Evolutionary conservation across 148 eudicot genomes (phyloP), one percentile per base, ranked within the genome.

Genomic region (Arbutus unedo): DNA sequence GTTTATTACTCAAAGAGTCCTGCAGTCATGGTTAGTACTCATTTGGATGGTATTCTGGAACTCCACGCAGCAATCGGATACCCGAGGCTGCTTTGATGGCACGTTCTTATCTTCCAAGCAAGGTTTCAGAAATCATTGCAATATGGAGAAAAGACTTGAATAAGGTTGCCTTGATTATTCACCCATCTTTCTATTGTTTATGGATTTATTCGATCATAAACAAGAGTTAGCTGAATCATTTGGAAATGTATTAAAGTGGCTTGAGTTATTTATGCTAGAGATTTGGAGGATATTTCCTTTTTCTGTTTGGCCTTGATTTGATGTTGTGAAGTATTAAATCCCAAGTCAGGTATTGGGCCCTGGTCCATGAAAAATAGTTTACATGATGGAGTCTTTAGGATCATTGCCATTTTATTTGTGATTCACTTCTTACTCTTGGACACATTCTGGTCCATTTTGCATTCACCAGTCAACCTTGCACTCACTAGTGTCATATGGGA

Each of bases 1-100:
- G 8, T 73, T 59, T 14, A 31, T 38, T 57, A 8, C 66, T 41
- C 19, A 74, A 68, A 49, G 56, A 8, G 8, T 59, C 76, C 11
- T 23, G 31, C 21, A n/a, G 25, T 74, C 60, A 55, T 38, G 19
- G 60, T 16, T 47, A 11, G 49, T n/a, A 5, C 50, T 54, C 19
- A 59, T 81, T 8, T 44, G 60, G 59, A 62, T 82, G 44, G 3
- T 19, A 45, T 41, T 83, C 75, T 78, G 66, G 86, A 84, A 67
- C 57, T 83, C 41, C 72, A 81, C 88, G 85, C 94, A 95, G 97
- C 92, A 96, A 96, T 83, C 97, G 99, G 85, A 93, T 96, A 84
- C 99, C 97, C 55, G 98, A 96, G 85, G 99, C 98, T 87, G 98
- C 97, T 89, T 83, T 96, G 83, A 93, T 96, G 98, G 99, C 97